A percentile compares a stretch with the other conserved stretches of the same genome.
Evolutionary conservation across 2,329 filamentous ascomycete genomes (phyloP).

Genomic region (Venturia pyrina): DNA sequence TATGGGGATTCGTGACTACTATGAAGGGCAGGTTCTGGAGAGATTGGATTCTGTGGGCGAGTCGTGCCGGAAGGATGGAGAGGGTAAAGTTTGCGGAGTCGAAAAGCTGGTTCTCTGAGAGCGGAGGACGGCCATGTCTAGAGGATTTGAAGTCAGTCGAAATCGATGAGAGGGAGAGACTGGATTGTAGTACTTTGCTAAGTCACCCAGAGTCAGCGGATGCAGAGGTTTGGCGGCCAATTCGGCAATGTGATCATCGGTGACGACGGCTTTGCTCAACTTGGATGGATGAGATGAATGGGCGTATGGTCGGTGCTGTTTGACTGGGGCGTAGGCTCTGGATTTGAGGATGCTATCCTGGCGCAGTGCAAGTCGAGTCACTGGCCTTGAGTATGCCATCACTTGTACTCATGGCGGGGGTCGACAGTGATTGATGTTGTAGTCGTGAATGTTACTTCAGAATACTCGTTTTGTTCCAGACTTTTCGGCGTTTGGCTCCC

Average conservation of each 20-base stretch:
- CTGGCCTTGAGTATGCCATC: constrained; percentile 11
- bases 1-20: constrained; percentile 94
- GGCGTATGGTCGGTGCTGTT: not conserved
- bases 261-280: constrained; percentile 34
- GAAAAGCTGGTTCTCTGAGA: constrained; percentile 70
- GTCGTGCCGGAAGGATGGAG: constrained; percentile 77
- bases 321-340: not conserved
- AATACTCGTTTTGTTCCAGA: not conserved
- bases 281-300: not conserved
- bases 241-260: constrained; percentile 66
- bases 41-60: constrained; percentile 88
- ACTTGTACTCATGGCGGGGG: constrained; percentile 3
- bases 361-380: constrained; percentile 12
- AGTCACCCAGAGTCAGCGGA: constrained; percentile 72
- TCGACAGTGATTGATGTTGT: not conserved
- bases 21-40: constrained; percentile 93
- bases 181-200: constrained; percentile 58
- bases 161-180: constrained; percentile 13
- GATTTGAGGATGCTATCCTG: not conserved
- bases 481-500: not conserved
- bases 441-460: not conserved
- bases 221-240: constrained; percentile 72
- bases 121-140: constrained; percentile 70
- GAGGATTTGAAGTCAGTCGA: constrained; percentile 9
- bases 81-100: constrained; percentile 94